Evolutionary conservation across 495 filamentous ascomycete species (phyloP), one percentile per base, ranked within the genome.

Genomic region (Cercophora sp.): DNA sequence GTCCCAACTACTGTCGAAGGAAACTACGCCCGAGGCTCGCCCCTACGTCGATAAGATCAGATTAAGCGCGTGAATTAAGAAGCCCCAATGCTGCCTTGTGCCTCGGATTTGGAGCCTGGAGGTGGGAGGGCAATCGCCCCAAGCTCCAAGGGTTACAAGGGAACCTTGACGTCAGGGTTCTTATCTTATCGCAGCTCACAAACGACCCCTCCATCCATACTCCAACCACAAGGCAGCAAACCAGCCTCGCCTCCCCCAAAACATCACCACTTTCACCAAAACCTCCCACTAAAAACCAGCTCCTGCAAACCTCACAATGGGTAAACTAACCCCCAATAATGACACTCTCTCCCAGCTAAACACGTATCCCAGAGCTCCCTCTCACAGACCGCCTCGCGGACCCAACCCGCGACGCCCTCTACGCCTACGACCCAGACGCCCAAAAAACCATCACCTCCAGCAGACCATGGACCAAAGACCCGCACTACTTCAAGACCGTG

Each of bases 401-500:
- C 66, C 82, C 87, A 48, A 79, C 79, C 51, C 87, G 88, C 51
- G 94, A 99, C 67, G 88, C 90, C 31, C 89, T 97, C 59, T 99
- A 97, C 74, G 72, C 75, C 63, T 96, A 94, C 72, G 77, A 88
- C 53, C 66, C 74, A 51, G 74, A 68, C 9, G 80, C 82, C 27
- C 86, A 92, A 58, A 84, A 82, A 61, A 69, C 75, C 41, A 68
- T 77, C 57, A 70, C 70, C 56, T 70, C 78, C 3, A 73, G 73
- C n/a, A 79, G 80, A 24, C 91, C 94, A 31, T 97, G 94, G 93
- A 68, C 69, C 49, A 78, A 75, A n/a, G 81, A 96, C 66, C 87
- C 86, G 0, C 76, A 89, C 66, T 84, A 96, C 76, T 99, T 96
- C 83, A 91, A 93, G 66, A 77, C 85, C 31, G 87, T 97, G 20